These are phyloP conservation scores for Colletotrichum caudatum DNA, from an alignment of 2,329 filamentous ascomycete genomes.

Conservation along the genomic window DNA sequence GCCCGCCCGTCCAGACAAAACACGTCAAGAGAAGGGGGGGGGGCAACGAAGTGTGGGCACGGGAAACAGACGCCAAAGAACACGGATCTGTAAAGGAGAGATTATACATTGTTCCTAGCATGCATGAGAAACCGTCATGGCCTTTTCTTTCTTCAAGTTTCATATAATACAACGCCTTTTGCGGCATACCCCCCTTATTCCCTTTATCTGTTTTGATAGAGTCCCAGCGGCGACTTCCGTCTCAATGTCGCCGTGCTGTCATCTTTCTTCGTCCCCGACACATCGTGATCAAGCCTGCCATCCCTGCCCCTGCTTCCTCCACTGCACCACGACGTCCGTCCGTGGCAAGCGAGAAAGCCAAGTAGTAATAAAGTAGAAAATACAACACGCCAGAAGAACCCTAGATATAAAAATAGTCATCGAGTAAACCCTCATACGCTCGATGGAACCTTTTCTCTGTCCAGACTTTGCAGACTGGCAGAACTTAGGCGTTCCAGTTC, in stretches of 20 bases:
- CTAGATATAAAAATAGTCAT: background rate
- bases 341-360: background rate
- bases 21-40: too few relatives aligned
- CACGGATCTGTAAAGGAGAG: background rate
- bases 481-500: conserved; percentile 34
- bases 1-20: background rate
- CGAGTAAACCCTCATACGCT: background rate
- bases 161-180: conserved; percentile 10
- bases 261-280: background rate
- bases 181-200: background rate
- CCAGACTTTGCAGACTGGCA: background rate
- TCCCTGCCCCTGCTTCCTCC: conserved; percentile 11
- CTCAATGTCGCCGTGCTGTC: background rate
- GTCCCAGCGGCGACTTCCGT: background rate
- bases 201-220: background rate
- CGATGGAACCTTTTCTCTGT: background rate
- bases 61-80: too few relatives aligned
- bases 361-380: background rate
- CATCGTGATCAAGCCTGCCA: background rate
- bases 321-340: background rate
- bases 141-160: background rate
- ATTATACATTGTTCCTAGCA: conserved; percentile 3
- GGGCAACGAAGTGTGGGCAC: background rate
- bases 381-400: conserved; percentile 2
- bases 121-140: background rate